Evolutionary conservation across 345 rosid genomes (phyloP), one percentile per base, ranked within the genome.

Genomic region (Lagerstroemia speciosa): DNA sequence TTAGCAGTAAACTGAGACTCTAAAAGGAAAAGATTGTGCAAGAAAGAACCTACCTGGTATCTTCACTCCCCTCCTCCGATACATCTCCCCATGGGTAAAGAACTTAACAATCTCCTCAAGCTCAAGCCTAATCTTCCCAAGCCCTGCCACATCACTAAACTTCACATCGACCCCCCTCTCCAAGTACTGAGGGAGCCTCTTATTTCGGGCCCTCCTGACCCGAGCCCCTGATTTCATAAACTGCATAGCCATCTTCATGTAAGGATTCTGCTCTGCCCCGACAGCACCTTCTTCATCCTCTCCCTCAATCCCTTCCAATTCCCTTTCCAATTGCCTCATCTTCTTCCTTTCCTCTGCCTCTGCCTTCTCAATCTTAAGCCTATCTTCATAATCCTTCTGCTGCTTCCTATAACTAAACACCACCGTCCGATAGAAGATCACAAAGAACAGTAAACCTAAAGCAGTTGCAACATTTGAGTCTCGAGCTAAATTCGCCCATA

Each of bases 211-310:
- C 67, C 91, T 79, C 71, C 91, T 80, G 60, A 92, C 91, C 62
- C 97, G 86, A 70, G 97, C 98, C 11, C 98, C 98, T 65, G 98
- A 92, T 82, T 85, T 92, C 98, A 92, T 88, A 84, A 92, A 92
- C 83, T 92, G 87, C 83, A 57, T 83, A 27, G 98, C 95, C 90
- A 81, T 88, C 81, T 90, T 81, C 74, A 90, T 57, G 76, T 88
- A 84, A 61, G 91, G 87, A 80, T 90, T 88, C 68, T 90, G 73
- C 77, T 90, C 97, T 41, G 79, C 87, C 37, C 79, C 75, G 16
- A 36, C 64, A 38, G 76, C 93, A 68, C 19, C 57, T 75, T 83
- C 96, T 27, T 83, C 95, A 34, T 73, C 80, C 19, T 69, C 90
- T 46, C 62, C 89, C 68, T 71, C 90, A 66, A 83, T 67, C 34